A percentile compares a stretch with the other conserved stretches of the same genome.
Conservation (phyloP, 2,329 filamentous ascomycete genomes). For the Aciculosporium take region DNA sequence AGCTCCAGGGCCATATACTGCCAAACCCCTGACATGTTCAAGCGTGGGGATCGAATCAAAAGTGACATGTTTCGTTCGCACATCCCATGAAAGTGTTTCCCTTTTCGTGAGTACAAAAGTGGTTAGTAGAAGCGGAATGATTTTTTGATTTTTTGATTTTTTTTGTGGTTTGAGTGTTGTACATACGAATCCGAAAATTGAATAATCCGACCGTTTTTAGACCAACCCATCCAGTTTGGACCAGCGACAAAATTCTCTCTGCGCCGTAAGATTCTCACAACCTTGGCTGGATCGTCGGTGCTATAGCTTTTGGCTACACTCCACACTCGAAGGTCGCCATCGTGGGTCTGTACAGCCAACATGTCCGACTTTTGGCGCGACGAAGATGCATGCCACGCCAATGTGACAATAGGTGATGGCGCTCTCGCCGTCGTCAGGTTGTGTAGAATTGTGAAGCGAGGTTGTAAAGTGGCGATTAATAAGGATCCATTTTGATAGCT, state of each 20-base stretch:
- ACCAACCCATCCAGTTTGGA: constrained; percentile 96
- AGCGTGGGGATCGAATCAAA: constrained; percentile 79
- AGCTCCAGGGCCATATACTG: constrained; percentile 82
- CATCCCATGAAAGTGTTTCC: constrained; percentile 91
- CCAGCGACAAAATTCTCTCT: constrained; percentile 59
- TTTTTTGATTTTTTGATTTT: too few species aligned
- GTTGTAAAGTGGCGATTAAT: constrained; percentile 75
- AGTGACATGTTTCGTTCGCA: constrained; percentile 91
- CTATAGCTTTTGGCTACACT: constrained; percentile 75
- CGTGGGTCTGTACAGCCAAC: constrained; percentile 82
- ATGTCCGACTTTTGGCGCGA: constrained; percentile 95
- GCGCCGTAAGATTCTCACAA: constrained; percentile 75
- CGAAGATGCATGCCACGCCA: constrained; percentile 94
- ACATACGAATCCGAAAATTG: constrained; percentile 83
- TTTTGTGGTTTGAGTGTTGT: not conserved
- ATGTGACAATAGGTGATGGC: constrained; percentile 72
- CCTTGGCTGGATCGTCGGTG: constrained; percentile 62
- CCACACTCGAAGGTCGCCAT: constrained; percentile 91
- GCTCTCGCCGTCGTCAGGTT: constrained; percentile 72
- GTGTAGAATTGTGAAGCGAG: constrained; percentile 86
- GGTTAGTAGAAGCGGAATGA: not conserved
- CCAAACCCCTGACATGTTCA: constrained; percentile 65
- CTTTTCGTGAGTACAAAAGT: constrained; percentile 26
- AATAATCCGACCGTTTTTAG: constrained; percentile 90
- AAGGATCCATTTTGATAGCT: constrained; percentile 95